Conservation (phyloP, 179 eudicot genomes). For the Pouteria campechiana region DNA sequence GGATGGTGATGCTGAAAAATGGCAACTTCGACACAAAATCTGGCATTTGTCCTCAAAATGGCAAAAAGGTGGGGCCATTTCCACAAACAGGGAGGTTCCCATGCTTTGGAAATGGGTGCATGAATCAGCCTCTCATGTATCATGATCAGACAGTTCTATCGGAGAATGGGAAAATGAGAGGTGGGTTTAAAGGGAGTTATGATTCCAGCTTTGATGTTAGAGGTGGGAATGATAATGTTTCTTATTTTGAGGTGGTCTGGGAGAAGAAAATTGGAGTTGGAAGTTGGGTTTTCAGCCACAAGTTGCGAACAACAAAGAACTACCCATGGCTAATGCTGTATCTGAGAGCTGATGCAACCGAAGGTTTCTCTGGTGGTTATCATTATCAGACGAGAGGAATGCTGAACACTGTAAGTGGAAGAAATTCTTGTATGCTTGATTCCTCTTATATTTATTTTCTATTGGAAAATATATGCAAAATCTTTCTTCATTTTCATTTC, state of each 20-base stretch:
- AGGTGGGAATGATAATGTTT: conserved; percentile 9
- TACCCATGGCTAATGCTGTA: conserved; percentile 85
- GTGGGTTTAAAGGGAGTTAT: conserved; percentile 51
- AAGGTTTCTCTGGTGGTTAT: conserved; percentile 69
- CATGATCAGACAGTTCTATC: conserved; percentile 29
- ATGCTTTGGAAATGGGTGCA: conserved; percentile 64
- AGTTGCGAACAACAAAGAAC: conserved; percentile 38
- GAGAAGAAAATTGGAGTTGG: conserved; percentile 44
- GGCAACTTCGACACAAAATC: conserved; percentile 58
- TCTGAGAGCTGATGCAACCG: conserved; percentile 68
- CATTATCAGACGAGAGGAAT: conserved; percentile 73
- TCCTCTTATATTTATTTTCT: neutral
- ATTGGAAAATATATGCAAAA: too few species aligned
- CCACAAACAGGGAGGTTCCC: conserved; percentile 48
- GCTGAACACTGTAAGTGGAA: conserved; percentile 62
- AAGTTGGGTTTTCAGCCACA: conserved; percentile 58
- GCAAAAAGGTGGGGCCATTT: conserved; percentile 39
- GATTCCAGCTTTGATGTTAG: conserved; percentile 20
- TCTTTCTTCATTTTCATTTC: too few species aligned
- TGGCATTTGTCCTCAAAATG: conserved; percentile 58
- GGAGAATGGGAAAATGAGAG: conserved; percentile 22
- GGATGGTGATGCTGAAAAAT: conserved; percentile 80
- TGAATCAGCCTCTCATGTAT: conserved; percentile 55
- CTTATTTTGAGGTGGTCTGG: conserved; percentile 62
- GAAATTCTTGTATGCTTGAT: neutral